Conservation (phyloP, 2,329 filamentous ascomycete species). For the Diaporthe vaccinii region DNA sequence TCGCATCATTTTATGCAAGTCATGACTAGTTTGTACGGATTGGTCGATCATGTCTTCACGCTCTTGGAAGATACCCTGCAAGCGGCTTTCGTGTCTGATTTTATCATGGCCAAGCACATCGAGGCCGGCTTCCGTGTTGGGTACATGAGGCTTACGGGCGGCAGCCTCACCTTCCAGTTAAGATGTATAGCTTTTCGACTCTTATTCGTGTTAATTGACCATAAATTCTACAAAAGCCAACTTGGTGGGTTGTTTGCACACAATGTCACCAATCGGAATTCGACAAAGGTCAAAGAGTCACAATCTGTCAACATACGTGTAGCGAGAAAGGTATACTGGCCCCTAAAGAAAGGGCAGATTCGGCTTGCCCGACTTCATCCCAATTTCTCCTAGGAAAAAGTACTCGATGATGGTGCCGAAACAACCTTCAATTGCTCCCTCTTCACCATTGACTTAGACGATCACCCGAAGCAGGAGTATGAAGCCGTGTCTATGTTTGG, state of each 20-base stretch:
- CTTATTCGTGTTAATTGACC: not conserved
- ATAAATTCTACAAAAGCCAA: not conserved
- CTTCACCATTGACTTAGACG: not conserved
- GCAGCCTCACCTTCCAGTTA: not conserved
- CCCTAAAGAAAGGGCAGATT: not conserved
- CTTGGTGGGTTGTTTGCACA: not conserved
- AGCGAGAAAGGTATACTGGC: not conserved
- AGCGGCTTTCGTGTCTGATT: not conserved
- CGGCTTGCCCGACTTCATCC: not conserved
- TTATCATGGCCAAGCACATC: not conserved
- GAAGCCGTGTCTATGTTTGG: not conserved
- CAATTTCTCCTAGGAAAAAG: not conserved
- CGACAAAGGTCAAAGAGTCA: not conserved
- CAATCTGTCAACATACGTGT: not conserved
- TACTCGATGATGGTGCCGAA: not conserved
- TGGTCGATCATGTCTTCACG: not conserved
- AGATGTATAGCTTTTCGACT: not conserved
- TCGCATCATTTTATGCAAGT: not conserved
- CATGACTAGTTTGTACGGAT: not conserved
- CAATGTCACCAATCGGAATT: not conserved
- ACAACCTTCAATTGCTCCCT: not conserved
- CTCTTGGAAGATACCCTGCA: not conserved
- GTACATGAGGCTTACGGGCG: not conserved
- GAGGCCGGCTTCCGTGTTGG: not conserved
- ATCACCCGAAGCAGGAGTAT: not conserved